Evolutionary conservation across 2,329 filamentous ascomycete genomes (phyloP).

Genomic region (Trichocomaceae sp.): DNA sequence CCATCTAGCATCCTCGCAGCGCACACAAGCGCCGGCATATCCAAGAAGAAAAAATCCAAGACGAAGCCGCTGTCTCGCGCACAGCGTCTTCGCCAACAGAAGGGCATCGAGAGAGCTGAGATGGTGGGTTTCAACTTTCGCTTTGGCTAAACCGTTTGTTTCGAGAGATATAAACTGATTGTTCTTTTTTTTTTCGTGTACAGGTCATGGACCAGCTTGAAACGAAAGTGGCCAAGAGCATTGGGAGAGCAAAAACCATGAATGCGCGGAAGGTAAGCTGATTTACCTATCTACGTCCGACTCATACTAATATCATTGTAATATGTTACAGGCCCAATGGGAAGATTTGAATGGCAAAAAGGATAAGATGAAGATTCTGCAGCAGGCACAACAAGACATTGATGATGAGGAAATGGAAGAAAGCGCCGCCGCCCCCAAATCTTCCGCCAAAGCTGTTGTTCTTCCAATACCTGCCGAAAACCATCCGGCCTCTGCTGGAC

Average conservation of each 20-base stretch:
- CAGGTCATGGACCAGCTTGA: conserved; percentile 49
- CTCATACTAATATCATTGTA: neutral
- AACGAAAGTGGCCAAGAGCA: conserved; percentile 50
- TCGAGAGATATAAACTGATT: too few species aligned
- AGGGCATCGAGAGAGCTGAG: conserved; percentile 51
- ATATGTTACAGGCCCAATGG: conserved; percentile 31
- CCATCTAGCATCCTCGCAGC: conserved; percentile 44
- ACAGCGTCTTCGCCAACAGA: conserved; percentile 49
- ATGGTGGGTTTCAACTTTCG: conserved; percentile 9
- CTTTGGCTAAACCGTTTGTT: too few species aligned
- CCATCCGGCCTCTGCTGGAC: conserved; percentile 17
- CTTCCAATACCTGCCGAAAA: conserved; percentile 16
- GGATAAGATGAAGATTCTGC: conserved; percentile 26
- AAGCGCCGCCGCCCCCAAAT: conserved; percentile 1
- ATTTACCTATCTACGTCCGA: neutral
- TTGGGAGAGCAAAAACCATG: conserved; percentile 30
- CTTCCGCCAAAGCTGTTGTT: neutral
- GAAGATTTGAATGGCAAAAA: conserved; percentile 36
- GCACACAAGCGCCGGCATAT: conserved; percentile 46
- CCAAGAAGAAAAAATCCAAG: conserved; percentile 45
- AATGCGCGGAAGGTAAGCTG: conserved; percentile 39
- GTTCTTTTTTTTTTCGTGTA: too few species aligned
- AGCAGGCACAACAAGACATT: conserved; percentile 48
- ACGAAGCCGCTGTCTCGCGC: conserved; percentile 46
- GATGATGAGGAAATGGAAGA: conserved; percentile 40